Evolutionary conservation across 768 basidiomycete genomes (phyloP).

Genomic region (Russula emetica): DNA sequence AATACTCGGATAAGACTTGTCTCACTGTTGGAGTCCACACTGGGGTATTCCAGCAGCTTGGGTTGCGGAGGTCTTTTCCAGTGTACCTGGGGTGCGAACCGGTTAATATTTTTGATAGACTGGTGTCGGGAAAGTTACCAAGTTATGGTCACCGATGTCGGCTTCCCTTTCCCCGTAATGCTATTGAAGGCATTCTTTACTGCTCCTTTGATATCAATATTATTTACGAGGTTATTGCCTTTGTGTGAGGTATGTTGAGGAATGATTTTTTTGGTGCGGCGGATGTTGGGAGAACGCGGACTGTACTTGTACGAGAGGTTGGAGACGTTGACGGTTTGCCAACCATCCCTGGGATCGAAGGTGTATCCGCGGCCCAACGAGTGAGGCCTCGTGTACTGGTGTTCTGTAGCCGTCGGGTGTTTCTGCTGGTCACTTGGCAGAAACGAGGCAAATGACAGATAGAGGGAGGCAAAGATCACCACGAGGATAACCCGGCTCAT

Average conservation of each 20-base stretch:
- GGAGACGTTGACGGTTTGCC: constrained; percentile 60
- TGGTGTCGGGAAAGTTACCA: constrained; percentile 45
- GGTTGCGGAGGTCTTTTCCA: constrained; percentile 71
- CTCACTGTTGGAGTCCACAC: constrained; percentile 73
- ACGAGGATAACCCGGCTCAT: constrained; percentile 17
- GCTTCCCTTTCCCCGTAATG: constrained; percentile 49
- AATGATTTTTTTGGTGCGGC: neutral
- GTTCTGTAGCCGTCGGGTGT: constrained; percentile 35
- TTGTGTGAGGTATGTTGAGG: neutral
- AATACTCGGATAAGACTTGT: neutral
- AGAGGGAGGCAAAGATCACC: constrained; percentile 23
- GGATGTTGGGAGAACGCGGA: neutral
- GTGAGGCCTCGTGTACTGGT: constrained; percentile 51
- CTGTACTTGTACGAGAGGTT: constrained; percentile 60
- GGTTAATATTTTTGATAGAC: neutral
- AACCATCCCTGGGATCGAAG: constrained; percentile 68
- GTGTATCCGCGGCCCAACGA: constrained; percentile 56
- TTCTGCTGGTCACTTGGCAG: constrained; percentile 27
- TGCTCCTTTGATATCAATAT: constrained; percentile 2
- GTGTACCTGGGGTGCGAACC: constrained; percentile 56
- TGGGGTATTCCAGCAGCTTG: constrained; percentile 73
- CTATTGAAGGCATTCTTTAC: constrained; percentile 40
- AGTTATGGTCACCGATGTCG: constrained; percentile 56
- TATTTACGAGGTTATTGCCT: neutral
- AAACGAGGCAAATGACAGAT: constrained; percentile 19